A percentile compares a stretch with the other conserved stretches of the same genome.
phyloP scores from a whole-genome alignment of 2,329 filamentous ascomycete species.

The Fusarium virguliforme region DNA sequence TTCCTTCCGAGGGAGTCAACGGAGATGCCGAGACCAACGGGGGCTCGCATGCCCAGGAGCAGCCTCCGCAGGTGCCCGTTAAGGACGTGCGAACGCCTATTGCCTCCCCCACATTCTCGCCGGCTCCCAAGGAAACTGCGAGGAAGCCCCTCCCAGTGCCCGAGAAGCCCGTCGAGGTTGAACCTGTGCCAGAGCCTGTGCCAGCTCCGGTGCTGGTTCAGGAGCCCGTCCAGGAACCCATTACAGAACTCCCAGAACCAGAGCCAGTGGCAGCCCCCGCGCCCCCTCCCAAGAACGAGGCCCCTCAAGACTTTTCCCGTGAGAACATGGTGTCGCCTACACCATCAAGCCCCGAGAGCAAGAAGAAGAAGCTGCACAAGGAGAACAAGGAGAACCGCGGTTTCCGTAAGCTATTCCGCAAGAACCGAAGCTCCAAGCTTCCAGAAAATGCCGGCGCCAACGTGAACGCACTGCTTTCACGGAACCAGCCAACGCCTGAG shows the following conservation, averaged over 20 bases:
- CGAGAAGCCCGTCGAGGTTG: constrained; percentile 15
- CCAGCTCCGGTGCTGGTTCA: constrained; percentile 27
- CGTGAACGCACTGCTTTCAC: constrained; percentile 67
- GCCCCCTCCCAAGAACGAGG: constrained; percentile 50
- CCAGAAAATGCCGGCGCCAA: constrained; percentile 69
- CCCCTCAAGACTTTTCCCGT: constrained; percentile 42
- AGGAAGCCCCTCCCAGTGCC: constrained; percentile 44
- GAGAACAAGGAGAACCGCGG: constrained; percentile 65
- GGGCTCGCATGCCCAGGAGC: constrained; percentile 45
- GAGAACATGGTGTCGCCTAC: constrained; percentile 48
- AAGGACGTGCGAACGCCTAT: constrained; percentile 54
- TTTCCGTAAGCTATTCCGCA: constrained; percentile 78
- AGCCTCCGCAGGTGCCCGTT: constrained; percentile 60
- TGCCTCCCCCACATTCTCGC: constrained; percentile 49
- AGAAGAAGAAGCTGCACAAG: constrained; percentile 70
- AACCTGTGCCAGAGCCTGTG: constrained; percentile 20
- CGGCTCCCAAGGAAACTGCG: constrained; percentile 31
- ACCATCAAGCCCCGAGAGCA: constrained; percentile 61
- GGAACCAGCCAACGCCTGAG: constrained; percentile 53
- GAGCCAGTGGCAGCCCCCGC: constrained; percentile 38
- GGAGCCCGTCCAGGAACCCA: constrained; percentile 21
- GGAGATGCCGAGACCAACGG: constrained; percentile 35
- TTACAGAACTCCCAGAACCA: constrained; percentile 15
- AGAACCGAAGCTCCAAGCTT: constrained; percentile 72
- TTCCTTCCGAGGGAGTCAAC: constrained; percentile 56